A percentile compares a stretch with the other conserved stretches of the same genome.
These are phyloP conservation scores for Penicillium sumatraense DNA, from an alignment of 2,329 filamentous ascomycete species.

Conservation along the genomic window DNA sequence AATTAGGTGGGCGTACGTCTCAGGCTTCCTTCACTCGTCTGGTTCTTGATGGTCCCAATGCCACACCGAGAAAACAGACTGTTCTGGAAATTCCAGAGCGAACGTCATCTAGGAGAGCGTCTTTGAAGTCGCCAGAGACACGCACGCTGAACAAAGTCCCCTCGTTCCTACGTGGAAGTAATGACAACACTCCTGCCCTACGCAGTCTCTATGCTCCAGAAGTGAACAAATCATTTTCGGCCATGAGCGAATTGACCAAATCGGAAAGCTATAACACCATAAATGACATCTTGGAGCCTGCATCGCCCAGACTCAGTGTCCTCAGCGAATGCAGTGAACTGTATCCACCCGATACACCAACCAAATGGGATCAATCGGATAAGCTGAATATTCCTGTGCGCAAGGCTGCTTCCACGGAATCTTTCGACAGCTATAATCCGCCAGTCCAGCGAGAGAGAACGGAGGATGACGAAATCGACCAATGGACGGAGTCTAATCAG, in stretches of 20 bases:
- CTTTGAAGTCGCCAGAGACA: constrained; percentile 25
- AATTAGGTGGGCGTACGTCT: constrained; percentile 23
- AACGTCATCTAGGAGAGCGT: constrained; percentile 41
- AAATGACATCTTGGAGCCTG: constrained; percentile 37
- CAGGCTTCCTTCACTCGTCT: constrained; percentile 32
- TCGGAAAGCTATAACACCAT: constrained; percentile 43
- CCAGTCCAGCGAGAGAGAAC: constrained; percentile 22
- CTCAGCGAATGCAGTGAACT: constrained; percentile 52
- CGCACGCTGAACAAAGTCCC: constrained; percentile 40
- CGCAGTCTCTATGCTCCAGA: constrained; percentile 44
- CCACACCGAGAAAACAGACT: constrained; percentile 33
- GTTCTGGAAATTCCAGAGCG: constrained; percentile 44
- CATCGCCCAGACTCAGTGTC: constrained; percentile 48
- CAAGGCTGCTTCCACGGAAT: constrained; percentile 18
- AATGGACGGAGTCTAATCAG: constrained; percentile 36
- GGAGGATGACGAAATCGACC: constrained; percentile 32
- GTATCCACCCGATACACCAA: constrained; percentile 34
- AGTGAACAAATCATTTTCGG: constrained; percentile 31
- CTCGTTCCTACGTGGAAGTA: constrained; percentile 45
- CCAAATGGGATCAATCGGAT: constrained; percentile 27
- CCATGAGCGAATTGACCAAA: constrained; percentile 37
- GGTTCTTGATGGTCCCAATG: constrained; percentile 30
- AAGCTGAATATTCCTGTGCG: constrained; percentile 35
- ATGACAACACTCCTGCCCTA: constrained; percentile 42
- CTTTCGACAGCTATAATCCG: constrained; percentile 20